phyloP scores from a whole-genome alignment of 352 stramenopile species.

The Phytophthora syringae region DNA sequence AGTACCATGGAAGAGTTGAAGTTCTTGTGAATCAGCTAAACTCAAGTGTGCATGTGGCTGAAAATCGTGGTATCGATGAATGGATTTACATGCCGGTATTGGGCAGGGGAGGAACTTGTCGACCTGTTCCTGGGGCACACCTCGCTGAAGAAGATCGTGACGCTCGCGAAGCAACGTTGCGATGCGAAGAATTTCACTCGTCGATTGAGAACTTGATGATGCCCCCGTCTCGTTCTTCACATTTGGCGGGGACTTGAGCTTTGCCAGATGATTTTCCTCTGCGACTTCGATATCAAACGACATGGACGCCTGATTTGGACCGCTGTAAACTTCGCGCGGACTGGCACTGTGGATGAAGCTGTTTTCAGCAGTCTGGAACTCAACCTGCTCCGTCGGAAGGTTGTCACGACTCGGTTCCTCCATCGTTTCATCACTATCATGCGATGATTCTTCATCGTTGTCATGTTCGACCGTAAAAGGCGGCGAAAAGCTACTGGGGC shows the following conservation, averaged over 20 bases:
- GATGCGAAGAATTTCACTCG: constrained; percentile 36
- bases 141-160: constrained; percentile 37
- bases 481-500: not conserved
- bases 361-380: not conserved
- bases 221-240: not conserved
- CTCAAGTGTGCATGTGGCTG: not conserved
- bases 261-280: constrained; percentile 14
- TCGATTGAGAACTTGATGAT: constrained; percentile 20
- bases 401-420: not conserved
- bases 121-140: constrained; percentile 34
- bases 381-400: constrained; percentile 3
- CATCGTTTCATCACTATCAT: constrained; percentile 16
- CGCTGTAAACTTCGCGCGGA: not conserved
- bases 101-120: constrained; percentile 38
- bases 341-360: not conserved
- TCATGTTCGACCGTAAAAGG: not conserved
- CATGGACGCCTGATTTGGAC: not conserved
- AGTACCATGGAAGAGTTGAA: not conserved
- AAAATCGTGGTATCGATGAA: not conserved
- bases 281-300: constrained; percentile 27
- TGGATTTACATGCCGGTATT: constrained; percentile 17
- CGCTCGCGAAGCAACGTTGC: constrained; percentile 37
- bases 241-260: not conserved
- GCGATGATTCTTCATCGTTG: constrained; percentile 3
- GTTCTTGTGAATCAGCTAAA: not conserved